Conservation (phyloP, 352 stramenopile genomes). For the Phytopythium delawarense region DNA sequence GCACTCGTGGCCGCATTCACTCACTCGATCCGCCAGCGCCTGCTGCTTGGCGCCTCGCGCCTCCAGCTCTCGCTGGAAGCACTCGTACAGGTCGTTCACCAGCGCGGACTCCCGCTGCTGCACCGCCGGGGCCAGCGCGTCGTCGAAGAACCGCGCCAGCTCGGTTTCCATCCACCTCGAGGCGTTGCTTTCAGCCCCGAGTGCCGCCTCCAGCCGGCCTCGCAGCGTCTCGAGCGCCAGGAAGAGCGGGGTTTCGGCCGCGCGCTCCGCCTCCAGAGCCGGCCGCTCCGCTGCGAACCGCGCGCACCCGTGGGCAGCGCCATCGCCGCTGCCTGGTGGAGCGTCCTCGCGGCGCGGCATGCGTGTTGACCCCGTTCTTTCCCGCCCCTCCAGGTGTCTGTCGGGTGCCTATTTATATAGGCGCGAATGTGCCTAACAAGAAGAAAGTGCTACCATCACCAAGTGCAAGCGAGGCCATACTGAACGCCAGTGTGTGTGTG, state of each 20-base stretch:
- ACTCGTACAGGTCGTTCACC: slow-evolving; percentile 60
- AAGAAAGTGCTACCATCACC: too few species aligned
- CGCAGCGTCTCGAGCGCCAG: slow-evolving; percentile 15
- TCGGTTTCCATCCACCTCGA: slow-evolving; percentile 11
- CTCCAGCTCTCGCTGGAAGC: slow-evolving; percentile 38
- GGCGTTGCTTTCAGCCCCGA: neutral
- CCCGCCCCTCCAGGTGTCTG: neutral
- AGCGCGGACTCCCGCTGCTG: slow-evolving; percentile 48
- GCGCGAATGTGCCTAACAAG: too few species aligned
- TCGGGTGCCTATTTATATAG: neutral
- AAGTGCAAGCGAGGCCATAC: neutral
- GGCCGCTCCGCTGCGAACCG: slow-evolving; percentile 19
- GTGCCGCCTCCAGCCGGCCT: slow-evolving; percentile 11
- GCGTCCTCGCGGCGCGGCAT: neutral
- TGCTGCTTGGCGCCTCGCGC: slow-evolving; percentile 2
- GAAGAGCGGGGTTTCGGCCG: slow-evolving; percentile 9
- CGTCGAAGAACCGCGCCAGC: slow-evolving; percentile 44
- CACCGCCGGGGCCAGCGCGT: slow-evolving; percentile 33
- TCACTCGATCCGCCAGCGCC: slow-evolving; percentile 18
- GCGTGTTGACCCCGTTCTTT: neutral
- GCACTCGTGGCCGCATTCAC: slow-evolving; percentile 28
- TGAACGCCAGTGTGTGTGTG: neutral
- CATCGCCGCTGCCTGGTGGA: neutral
- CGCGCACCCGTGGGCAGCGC: neutral
- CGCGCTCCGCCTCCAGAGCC: slow-evolving; percentile 12